Percentiles rank a stretch among this genome's conserved stretches.
phyloP scores from a whole-genome alignment of 169 alveolate genomes.

The Babesia ovis region DNA sequence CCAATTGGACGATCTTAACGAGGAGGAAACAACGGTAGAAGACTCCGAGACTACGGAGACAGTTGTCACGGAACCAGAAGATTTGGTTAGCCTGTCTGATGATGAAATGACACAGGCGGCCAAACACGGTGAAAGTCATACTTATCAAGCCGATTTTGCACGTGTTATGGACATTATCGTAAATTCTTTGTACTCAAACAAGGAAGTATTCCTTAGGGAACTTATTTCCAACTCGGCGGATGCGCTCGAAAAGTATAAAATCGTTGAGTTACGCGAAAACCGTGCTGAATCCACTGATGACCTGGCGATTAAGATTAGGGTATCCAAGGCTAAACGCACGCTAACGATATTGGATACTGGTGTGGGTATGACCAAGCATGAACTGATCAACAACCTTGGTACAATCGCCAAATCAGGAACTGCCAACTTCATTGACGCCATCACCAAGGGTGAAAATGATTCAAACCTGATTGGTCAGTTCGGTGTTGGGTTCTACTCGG shows the following conservation, averaged over 20 bases:
- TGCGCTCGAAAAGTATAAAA: conserved; percentile 95
- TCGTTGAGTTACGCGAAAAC: conserved; percentile 68
- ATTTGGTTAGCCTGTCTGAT: conserved; percentile 38
- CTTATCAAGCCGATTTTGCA: conserved; percentile 95
- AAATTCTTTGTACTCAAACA: conserved; percentile 97
- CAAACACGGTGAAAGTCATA: conserved; percentile 74
- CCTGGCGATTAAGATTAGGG: conserved; percentile 87
- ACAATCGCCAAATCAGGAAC: conserved; percentile 99
- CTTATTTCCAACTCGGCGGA: conserved; percentile 98
- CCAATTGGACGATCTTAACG: neutral
- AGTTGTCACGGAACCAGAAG: conserved; percentile 53
- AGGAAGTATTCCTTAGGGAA: conserved; percentile 97
- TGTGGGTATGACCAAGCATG: conserved; percentile 99
- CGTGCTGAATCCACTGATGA: conserved; percentile 70
- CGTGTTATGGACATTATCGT: conserved; percentile 98
- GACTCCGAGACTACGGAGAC: neutral
- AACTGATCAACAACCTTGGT: conserved; percentile 97
- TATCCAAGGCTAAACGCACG: conserved; percentile 91
- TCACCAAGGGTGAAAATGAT: conserved; percentile 93
- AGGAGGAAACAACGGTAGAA: neutral
- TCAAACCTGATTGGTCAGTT: conserved; percentile 98
- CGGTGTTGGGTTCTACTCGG: conserved; percentile 99
- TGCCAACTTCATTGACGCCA: conserved; percentile 96
- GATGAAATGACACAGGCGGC: conserved; percentile 55
- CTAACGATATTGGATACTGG: conserved; percentile 97